phyloP scores from a whole-genome alignment of 2,329 filamentous ascomycete genomes.

The Fusarium sp. region DNA sequence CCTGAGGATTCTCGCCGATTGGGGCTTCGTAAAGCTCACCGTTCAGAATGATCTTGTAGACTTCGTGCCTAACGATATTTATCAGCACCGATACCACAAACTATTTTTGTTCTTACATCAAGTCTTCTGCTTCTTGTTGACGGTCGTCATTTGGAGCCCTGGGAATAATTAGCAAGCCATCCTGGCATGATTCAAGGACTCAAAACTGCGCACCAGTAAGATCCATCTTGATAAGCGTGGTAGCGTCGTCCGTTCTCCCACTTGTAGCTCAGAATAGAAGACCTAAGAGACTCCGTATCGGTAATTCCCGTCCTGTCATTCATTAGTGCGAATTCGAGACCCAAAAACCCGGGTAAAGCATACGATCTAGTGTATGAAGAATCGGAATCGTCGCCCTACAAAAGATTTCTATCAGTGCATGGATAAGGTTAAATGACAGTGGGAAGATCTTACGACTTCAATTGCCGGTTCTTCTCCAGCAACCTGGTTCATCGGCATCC shows the following conservation, averaged over 20 bases:
- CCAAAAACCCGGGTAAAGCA: background rate
- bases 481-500: background rate
- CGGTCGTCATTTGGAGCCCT: conserved; percentile 47
- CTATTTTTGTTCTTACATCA: conserved; percentile 13
- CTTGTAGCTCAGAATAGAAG: conserved; percentile 41
- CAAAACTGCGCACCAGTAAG: conserved; percentile 44
- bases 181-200: accelerated
- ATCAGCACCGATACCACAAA: accelerated
- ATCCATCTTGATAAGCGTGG: conserved; percentile 59
- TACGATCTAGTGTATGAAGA: conserved; percentile 32
- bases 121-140: conserved; percentile 45
- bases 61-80: conserved; percentile 35
- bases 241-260: conserved; percentile 63
- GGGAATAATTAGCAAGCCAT: background rate
- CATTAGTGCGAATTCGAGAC: background rate
- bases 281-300: conserved; percentile 35
- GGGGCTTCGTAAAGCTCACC: conserved; percentile 50
- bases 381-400: conserved; percentile 30
- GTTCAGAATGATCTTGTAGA: conserved; percentile 46
- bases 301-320: conserved; percentile 10
- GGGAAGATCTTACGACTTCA: conserved; percentile 20
- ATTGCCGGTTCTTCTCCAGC: background rate
- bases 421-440: accelerated
- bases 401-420: background rate
- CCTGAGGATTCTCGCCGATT: conserved; percentile 45